Evolutionary conservation across 2,329 filamentous ascomycete species (phyloP), one percentile per base, ranked within the genome.

Genomic region (Microdochium trichocladiopsis): DNA sequence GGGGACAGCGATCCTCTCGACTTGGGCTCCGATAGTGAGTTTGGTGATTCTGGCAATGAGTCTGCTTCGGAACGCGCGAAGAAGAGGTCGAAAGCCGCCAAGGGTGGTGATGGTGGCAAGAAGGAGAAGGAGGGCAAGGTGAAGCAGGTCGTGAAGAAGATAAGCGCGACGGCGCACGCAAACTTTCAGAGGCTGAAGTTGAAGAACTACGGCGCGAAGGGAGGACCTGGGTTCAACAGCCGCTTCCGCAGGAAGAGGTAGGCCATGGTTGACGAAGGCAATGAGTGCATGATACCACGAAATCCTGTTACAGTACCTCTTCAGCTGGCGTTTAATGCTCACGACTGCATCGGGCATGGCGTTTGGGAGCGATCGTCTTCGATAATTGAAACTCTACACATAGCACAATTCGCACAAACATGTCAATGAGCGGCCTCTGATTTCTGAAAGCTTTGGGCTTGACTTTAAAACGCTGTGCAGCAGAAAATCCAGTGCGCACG

Each of bases 111-210:
- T 33, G 16, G 16, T 18, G 6, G 14, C 5, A 63, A 54, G 60
- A 62, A 6, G 58, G 64, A 64, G 18, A 57, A 56, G 43, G 66
- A 63, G 50, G 56, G 55, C 37, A 63, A 63, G 51, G 71, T 82
- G 47, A 77, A 76, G 63, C 79, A 77, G 63, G 71, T 71, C 5
- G 72, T 70, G 23, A 76, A 76, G 60, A 87, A 86, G 69, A 80
- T 87, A 49, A 84, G 80, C 60, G 81, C 81, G 56, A 66, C 82
- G 58, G 83, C 83, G 14, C 79, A 86, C 60, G 76, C 82, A 55
- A 87, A 87, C 69, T 87, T 86, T 66, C 82, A 82, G 64, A 70
- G 80, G 52, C 65, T 87, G 54, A 87, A 87, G 71, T 68, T 87
- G 61, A 74, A 72, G 59, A 85, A 84, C 59, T 69, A 73, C 2